These are phyloP conservation scores for Backusella luteola DNA, from an alignment of 192 early-diverging fungal species.

Conservation along the genomic window DNA sequence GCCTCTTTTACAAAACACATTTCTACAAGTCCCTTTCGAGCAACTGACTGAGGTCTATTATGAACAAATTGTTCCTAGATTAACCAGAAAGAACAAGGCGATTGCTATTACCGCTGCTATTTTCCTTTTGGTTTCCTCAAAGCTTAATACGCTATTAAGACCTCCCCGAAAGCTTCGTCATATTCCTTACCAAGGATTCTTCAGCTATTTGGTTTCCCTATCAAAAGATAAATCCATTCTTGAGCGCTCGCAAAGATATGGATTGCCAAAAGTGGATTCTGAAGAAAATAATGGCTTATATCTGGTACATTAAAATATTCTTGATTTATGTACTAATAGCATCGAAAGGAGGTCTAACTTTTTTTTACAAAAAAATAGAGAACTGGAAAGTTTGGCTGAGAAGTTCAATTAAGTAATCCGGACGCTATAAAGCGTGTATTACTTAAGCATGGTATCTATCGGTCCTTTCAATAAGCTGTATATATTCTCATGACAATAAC, in stretches of 20 bases:
- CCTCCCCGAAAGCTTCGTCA: constrained; percentile 1
- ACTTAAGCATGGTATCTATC: background rate
- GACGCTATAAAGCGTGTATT: constrained; percentile 10
- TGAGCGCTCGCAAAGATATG: background rate
- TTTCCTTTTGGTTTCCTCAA: background rate
- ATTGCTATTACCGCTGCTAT: background rate
- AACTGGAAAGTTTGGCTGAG: background rate
- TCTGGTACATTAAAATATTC: background rate
- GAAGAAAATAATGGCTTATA: background rate
- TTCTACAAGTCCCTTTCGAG: background rate
- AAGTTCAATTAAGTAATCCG: background rate
- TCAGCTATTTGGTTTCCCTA: background rate
- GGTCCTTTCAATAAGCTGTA: background rate
- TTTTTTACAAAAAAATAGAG: background rate
- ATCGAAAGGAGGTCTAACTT: background rate
- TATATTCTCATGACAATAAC: background rate
- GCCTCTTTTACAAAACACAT: background rate
- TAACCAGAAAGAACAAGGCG: background rate
- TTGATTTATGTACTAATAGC: background rate
- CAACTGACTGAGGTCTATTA: background rate
- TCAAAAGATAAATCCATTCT: background rate
- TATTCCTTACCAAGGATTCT: background rate
- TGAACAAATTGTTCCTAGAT: background rate
- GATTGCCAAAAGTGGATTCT: background rate
- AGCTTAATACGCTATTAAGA: background rate